A percentile compares a stretch with the other conserved stretches of the same genome.
Conservation (phyloP, 768 basidiomycete genomes). For the Boletus rufocinnamomeus region DNA sequence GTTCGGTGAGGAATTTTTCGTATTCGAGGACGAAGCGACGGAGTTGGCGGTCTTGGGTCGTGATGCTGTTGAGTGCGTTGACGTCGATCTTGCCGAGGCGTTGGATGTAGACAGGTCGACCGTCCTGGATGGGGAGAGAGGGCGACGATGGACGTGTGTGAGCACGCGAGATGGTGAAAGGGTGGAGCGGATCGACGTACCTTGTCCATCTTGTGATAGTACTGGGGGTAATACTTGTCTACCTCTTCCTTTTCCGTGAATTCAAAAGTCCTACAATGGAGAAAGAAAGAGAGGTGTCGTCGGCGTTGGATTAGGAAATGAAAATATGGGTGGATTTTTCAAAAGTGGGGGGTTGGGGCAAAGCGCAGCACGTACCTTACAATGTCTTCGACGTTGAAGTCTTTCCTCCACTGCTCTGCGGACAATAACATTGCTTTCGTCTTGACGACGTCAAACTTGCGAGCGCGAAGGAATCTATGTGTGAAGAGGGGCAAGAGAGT, state of each 20-base stretch:
- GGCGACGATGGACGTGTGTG: too few species aligned
- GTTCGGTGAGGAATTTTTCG: constrained; percentile 80
- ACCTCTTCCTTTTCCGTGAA: constrained; percentile 83
- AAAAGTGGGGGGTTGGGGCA: too few species aligned
- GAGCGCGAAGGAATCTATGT: constrained; percentile 82
- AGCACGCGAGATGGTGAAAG: neutral
- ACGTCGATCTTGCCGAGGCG: constrained; percentile 89
- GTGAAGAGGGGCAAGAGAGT: neutral
- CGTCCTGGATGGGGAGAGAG: constrained; percentile 68
- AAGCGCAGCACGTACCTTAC: constrained; percentile 51
- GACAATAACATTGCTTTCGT: constrained; percentile 82
- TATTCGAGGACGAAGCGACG: constrained; percentile 90
- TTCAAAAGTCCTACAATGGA: constrained; percentile 60
- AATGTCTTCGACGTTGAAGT: constrained; percentile 79
- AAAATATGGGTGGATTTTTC: too few species aligned
- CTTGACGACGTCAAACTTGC: constrained; percentile 84
- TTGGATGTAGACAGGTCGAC: constrained; percentile 94
- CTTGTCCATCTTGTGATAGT: constrained; percentile 95
- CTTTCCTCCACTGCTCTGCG: constrained; percentile 88
- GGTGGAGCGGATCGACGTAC: constrained; percentile 37
- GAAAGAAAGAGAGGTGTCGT: too few species aligned
- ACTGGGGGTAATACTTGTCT: constrained; percentile 93
- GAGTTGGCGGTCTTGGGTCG: constrained; percentile 85
- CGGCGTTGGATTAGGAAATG: too few species aligned
- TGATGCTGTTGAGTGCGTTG: constrained; percentile 74